Conservation (phyloP, 2,329 filamentous ascomycete species). For the Eutypella sp. region DNA sequence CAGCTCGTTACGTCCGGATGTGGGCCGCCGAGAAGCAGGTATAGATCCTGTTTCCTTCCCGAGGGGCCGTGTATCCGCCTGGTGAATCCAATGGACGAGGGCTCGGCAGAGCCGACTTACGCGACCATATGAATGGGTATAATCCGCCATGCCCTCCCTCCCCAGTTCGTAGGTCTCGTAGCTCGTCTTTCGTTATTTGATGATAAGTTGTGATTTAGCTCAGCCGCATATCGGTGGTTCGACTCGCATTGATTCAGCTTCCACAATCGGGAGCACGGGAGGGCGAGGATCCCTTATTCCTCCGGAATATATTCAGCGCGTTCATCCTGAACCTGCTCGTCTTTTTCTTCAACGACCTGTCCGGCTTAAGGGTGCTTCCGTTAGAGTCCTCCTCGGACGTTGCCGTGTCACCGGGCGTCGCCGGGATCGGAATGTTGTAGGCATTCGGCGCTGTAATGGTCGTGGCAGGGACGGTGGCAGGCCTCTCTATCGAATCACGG, state of each 20-base stretch:
- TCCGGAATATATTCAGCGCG: conserved; percentile 51
- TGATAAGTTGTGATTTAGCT: neutral
- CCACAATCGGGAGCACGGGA: neutral
- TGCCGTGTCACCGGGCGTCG: conserved; percentile 21
- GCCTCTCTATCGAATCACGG: conserved; percentile 50
- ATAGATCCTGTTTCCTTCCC: too few relatives aligned
- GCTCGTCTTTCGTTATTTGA: neutral
- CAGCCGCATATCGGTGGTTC: neutral
- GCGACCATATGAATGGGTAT: too few relatives aligned
- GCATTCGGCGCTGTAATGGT: conserved; percentile 35
- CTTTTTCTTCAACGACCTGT: conserved; percentile 55
- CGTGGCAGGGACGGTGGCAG: conserved; percentile 37
- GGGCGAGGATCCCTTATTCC: conserved; percentile 37
- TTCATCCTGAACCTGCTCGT: conserved; percentile 61
- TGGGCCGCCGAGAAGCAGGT: too few relatives aligned
- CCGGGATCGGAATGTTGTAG: conserved; percentile 23
- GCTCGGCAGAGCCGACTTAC: too few relatives aligned
- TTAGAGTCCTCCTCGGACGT: conserved; percentile 34
- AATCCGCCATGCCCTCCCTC: too few relatives aligned
- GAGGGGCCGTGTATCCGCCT: too few relatives aligned
- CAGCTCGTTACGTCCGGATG: too few relatives aligned
- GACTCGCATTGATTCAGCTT: neutral
- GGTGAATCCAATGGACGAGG: too few relatives aligned
- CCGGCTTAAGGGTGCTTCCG: conserved; percentile 41
- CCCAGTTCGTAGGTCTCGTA: neutral